A percentile compares a stretch with the other conserved stretches of the same genome.
phyloP scores from a whole-genome alignment of 805 yeast species.

The Nakazawaea sp. region DNA sequence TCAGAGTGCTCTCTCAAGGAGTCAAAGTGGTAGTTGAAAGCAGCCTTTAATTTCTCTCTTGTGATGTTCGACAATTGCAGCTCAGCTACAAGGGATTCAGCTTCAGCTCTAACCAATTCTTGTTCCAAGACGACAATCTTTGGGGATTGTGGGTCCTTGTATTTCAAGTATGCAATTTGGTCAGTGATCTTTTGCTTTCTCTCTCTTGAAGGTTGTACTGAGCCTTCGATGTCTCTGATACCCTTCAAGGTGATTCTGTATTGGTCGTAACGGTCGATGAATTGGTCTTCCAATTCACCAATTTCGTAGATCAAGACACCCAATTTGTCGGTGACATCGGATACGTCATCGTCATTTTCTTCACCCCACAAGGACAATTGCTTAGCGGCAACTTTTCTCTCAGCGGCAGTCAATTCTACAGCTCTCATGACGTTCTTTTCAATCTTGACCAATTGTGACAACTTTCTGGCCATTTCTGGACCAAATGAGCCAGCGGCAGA shows the following conservation, averaged over 20 bases:
- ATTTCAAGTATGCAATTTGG: conserved; percentile 94
- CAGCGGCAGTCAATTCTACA: conserved; percentile 86
- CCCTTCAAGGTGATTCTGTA: conserved; percentile 94
- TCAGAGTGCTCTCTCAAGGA: conserved; percentile 92
- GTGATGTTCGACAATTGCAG: conserved; percentile 98
- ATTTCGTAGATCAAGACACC: conserved; percentile 94
- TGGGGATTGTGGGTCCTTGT: conserved; percentile 97
- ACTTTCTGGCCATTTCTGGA: conserved; percentile 89
- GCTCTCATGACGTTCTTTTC: conserved; percentile 95
- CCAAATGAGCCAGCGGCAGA: conserved; percentile 88
- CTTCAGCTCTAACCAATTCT: conserved; percentile 98
- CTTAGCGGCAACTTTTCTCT: conserved; percentile 94
- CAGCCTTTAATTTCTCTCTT: conserved; percentile 95
- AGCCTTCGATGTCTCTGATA: conserved; percentile 92
- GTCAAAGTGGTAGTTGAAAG: conserved; percentile 95
- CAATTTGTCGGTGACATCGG: conserved; percentile 94
- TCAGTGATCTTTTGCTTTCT: conserved; percentile 96
- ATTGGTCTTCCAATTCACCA: conserved; percentile 97
- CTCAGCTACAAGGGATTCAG: conserved; percentile 97
- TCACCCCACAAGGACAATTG: conserved; percentile 98
- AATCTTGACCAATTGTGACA: conserved; percentile 87
- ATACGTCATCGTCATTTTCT: conserved; percentile 93
- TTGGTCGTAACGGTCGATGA: conserved; percentile 96
- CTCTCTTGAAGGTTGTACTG: conserved; percentile 97
- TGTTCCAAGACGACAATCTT: conserved; percentile 94